Percentiles rank a stretch among this genome's conserved stretches.
phyloP scores from a whole-genome alignment of 2,329 filamentous ascomycete species.

The Fusarium bactridioides region DNA sequence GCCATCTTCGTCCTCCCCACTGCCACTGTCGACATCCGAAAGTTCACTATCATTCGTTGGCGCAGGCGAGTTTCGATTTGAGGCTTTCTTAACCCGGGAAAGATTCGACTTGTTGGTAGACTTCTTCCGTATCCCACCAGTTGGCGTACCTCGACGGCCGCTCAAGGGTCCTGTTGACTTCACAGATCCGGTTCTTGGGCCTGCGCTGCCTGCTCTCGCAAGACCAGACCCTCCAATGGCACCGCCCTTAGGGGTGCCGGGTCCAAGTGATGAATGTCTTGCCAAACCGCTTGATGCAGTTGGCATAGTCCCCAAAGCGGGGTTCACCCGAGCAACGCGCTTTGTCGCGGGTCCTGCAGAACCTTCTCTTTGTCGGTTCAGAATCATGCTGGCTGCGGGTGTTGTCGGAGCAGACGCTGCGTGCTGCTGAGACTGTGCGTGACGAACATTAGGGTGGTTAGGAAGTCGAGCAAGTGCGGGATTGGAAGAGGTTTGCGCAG shows the following conservation, averaged over 20 bases:
- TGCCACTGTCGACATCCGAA: constrained; percentile 67
- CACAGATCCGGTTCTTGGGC: constrained; percentile 59
- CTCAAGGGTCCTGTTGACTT: constrained; percentile 53
- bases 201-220: constrained; percentile 65
- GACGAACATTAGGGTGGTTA: constrained; percentile 57
- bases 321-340: constrained; percentile 59
- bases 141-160: constrained; percentile 60
- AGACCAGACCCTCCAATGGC: constrained; percentile 45
- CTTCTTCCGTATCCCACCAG: constrained; percentile 56
- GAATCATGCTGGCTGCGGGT: constrained; percentile 67
- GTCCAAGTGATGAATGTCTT: constrained; percentile 69
- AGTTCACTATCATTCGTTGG: constrained; percentile 71
- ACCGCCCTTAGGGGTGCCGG: constrained; percentile 65
- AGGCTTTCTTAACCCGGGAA: constrained; percentile 67
- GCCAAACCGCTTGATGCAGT: constrained; percentile 65
- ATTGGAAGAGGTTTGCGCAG: constrained; percentile 47
- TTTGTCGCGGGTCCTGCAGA: constrained; percentile 68
- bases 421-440: constrained; percentile 58
- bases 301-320: constrained; percentile 56
- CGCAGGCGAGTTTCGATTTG: constrained; percentile 67
- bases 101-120: constrained; percentile 66
- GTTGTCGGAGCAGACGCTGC: constrained; percentile 67
- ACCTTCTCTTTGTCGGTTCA: constrained; percentile 65
- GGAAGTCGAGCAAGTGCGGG: constrained; percentile 54
- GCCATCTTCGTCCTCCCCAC: constrained; percentile 60